Base-by-base conservation (phyloP, 1,139 yeast species). In the Candida sanyaensis region DNA sequence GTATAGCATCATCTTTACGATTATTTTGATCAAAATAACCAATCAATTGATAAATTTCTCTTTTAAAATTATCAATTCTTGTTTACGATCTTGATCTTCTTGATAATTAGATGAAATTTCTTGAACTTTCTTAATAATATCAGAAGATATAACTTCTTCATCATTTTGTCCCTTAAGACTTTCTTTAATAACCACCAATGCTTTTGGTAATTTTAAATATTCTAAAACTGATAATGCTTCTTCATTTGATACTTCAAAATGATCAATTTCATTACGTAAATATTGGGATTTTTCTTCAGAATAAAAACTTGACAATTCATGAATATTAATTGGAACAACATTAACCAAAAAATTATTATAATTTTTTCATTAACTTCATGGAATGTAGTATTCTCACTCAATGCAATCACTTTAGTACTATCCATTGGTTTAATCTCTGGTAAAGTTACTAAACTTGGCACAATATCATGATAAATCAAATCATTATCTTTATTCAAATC, bases 241-340 rank as follows among this genome's bases (percentile, higher is more conserved):
- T 62, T 89, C 88, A 54, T 90, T 83, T 0, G 96, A 88, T 11
- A 90, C 79, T 48, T 88, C 93, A 28, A 84, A 80, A 54, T 79
- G 77, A 52, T 91, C 98, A 43, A 85, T 76, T 60, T 89, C 93
- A 46, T 74, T 77, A 56, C 99, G 77, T 46, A 91, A 68, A 44
- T 89, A 68, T 52, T 82, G 84, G 0, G 96, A 92, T 65, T 90
- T 88, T 62, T 88, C 92, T 62, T 93, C 99, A 0, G 96, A 88
- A 63, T 93, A 93, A 55, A 83, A 75, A 56, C 97, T 89, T 48
- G 89, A 80, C 58, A 88, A 83, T 62, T 92, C 97, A 62, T 91
- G 96, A 32, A 92, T 89, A 41, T 85, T 81, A 58, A 91, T 74
- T 2, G 99, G 98, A 7, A 93, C 85, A 26, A 93, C 88, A 54